Evolutionary conservation across 1,284 basidiomycete genomes (phyloP).

Genomic region (Marasmius sp.): DNA sequence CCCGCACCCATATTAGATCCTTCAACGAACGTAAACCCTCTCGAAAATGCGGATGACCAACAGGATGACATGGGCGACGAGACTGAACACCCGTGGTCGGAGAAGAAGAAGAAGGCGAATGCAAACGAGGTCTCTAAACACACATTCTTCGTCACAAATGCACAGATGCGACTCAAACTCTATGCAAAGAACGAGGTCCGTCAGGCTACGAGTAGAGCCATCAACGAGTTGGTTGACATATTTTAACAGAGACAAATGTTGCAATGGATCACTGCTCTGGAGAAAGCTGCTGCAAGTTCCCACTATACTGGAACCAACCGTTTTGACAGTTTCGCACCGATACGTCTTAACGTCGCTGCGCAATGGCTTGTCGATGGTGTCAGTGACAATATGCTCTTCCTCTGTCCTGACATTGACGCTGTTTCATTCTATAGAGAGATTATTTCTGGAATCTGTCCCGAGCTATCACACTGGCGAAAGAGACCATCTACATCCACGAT

Average conservation of each 20-base stretch:
- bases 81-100: constrained; percentile 22
- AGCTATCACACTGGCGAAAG: constrained; percentile 88
- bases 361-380: constrained; percentile 99
- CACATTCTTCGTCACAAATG: constrained; percentile 92
- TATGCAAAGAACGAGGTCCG: constrained; percentile 85
- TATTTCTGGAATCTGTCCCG: constrained; percentile 98
- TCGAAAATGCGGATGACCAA: constrained; percentile 28
- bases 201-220: background rate
- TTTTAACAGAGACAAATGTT: constrained; percentile 84
- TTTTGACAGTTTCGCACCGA: constrained; percentile 94
- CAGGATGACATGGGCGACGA: constrained; percentile 26
- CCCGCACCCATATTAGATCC: constrained; percentile 66
- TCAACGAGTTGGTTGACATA: background rate
- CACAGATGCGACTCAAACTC: constrained; percentile 87
- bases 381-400: constrained; percentile 26
- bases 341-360: constrained; percentile 89
- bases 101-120: constrained; percentile 43
- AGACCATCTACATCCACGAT: constrained; percentile 91
- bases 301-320: constrained; percentile 83
- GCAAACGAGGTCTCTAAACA: constrained; percentile 77
- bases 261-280: constrained; percentile 94
- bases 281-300: constrained; percentile 77
- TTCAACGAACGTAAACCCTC: constrained; percentile 67
- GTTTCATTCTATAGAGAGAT: constrained; percentile 61
- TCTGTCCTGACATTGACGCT: constrained; percentile 1